A percentile compares a stretch with the other conserved stretches of the same genome.
Conservation (phyloP, 768 basidiomycete species). For the Auriscalpium vulgare region DNA sequence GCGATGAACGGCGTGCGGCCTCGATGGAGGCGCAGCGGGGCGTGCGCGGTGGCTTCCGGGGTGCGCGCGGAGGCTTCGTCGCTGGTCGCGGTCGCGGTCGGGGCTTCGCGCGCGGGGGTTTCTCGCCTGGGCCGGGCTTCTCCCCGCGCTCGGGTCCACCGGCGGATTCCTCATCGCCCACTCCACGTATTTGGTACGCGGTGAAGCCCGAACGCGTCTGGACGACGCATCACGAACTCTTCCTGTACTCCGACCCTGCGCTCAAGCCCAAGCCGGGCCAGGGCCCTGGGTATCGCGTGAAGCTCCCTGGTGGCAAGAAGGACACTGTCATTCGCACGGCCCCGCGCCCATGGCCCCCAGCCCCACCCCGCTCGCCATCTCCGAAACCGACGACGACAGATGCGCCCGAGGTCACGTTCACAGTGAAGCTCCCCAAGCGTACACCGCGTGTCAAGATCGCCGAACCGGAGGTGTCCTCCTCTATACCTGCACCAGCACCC, state of each 20-base stretch:
- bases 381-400: constrained; percentile 20
- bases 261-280: constrained; percentile 53
- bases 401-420: constrained; percentile 39
- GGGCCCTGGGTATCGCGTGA: constrained; percentile 49
- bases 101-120: constrained; percentile 35
- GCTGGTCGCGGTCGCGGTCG: constrained; percentile 34
- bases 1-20: constrained; percentile 48
- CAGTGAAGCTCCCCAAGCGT: constrained; percentile 48
- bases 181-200: constrained; percentile 46
- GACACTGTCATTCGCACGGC: constrained; percentile 37
- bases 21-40: constrained; percentile 34
- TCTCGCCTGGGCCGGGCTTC: constrained; percentile 1
- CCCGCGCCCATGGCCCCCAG: constrained; percentile 12
- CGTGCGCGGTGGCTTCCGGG: constrained; percentile 37
- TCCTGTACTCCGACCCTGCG: constrained; percentile 56
- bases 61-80: constrained; percentile 34
- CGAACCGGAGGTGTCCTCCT: constrained; percentile 4
- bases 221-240: constrained; percentile 78
- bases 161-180: constrained; percentile 30
- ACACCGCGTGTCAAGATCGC: constrained; percentile 28
- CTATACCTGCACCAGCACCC: neutral
- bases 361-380: constrained; percentile 5
- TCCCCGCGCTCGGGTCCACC: constrained; percentile 18
- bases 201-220: constrained; percentile 76
- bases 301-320: constrained; percentile 42